Base-by-base conservation (phyloP, 257 asterid species). In the Nicotiana knightiana region DNA sequence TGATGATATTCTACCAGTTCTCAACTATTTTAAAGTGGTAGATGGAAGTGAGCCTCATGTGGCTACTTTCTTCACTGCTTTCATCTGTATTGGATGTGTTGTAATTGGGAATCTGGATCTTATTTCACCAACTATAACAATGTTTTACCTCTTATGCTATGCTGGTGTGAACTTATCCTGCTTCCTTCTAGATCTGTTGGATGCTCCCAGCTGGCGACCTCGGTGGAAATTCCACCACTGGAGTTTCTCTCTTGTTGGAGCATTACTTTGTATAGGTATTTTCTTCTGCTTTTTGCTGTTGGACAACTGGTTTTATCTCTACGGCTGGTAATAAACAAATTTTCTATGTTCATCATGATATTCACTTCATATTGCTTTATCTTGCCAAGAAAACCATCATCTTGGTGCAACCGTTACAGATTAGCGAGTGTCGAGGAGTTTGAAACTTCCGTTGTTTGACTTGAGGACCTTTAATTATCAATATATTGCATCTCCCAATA, bases 191-290 rank as follows among this genome's bases (percentile, higher is more conserved):
- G 99, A 96, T 89, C 94, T 96, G 79, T 86, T 96, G 82, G 99
- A 96, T 90, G 98, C 99, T 86, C 99, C 98, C 86, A 94, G 99
- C 90, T 96, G 99, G 99, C 99, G 99, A 65, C 99, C 99, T 77
- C 97, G 99, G 76, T 96, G 99, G 99, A 96, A 93, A 82, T 94
- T 94, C 89, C 99, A 96, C 87, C 99, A 96, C 82, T 96, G 99
- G 99, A 96, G 99, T 83, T 93, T 96, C 85, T 96, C 99, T 86
- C 99, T 96, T 86, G 58, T 96, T 84, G 99, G 99, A 82, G 99
- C 99, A 83, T 83, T 86, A 78, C 88, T 96, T 70, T 96, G 99
- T 85, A 88, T 96, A 85, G 95, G 99, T 94, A 82, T 82, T 91
- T 86, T 58, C 73, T 78, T 48, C 28, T 43, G 51, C 67, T 67